Evolutionary conservation across 805 yeast genomes (phyloP), one percentile per base, ranked within the genome.

Genomic region (Ogataea methanolica): DNA sequence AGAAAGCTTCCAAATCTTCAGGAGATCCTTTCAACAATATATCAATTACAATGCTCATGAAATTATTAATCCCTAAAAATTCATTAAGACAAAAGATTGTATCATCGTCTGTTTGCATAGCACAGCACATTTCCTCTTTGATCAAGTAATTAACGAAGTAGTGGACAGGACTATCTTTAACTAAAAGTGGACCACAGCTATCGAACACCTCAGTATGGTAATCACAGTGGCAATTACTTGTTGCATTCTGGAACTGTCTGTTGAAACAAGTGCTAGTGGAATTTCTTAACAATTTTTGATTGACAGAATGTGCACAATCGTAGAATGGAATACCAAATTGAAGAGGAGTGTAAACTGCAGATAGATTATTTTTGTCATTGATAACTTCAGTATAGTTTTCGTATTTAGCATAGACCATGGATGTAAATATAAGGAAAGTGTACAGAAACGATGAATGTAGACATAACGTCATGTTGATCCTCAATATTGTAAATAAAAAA

Each of bases 301-400:
- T 35, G 26, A 50, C 44, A 4, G 43, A 36, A 1, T 45, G 36
- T 5, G 56, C 55, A 36, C 58, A 55, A 11, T 44, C 39, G 4
- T 54, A 29, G 38, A 55, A 55, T 9, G 46, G 38, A 7, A 43
- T 36, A 14, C 54, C 56, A 39, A 54, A 50, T 36, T 50, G 49
- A 11, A 36, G 43, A 31, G 47, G 43, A 21, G 41, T 45, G 47
- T 55, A 53, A 7, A 53, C 38, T 5, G 51, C 41, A 38, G 51
- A 48, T 17, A 48, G 41, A 5, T 48, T 47, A 5, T 43, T 39
- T 17, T 31, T 23, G 29, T 26, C 38, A 34, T 26, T 40, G 22
- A 36, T 41, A 4, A 33, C 12, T 15, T 33, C 39, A 7, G 15
- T 14, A 14, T 19, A 15, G 34, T 41, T 26, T 31, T 41, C 38